Evolutionary conservation across 2,329 filamentous ascomycete genomes (phyloP).

Genomic region (Zymoseptoria passerinii): DNA sequence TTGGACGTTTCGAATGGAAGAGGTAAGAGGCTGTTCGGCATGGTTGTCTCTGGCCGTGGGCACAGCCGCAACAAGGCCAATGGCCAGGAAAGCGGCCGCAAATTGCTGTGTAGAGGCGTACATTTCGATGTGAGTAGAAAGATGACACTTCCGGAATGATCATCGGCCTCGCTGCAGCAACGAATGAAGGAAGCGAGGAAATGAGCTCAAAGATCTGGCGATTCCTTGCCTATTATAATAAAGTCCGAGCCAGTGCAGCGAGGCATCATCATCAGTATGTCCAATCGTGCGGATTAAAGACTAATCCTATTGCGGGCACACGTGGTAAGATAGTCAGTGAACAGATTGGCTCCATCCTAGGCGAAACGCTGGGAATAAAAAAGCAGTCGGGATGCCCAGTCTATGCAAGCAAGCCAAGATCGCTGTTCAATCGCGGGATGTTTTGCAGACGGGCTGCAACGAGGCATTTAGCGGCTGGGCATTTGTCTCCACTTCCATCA

Average conservation of each 20-base stretch:
- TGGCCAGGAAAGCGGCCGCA: background rate
- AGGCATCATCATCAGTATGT: background rate
- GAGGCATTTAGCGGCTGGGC: background rate
- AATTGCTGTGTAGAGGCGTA: background rate
- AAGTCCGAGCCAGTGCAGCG: background rate
- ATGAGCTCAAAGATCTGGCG: background rate
- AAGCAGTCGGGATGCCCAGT: background rate
- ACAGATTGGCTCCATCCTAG: background rate
- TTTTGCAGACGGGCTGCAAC: background rate
- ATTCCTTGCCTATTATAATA: background rate
- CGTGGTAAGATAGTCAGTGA: background rate
- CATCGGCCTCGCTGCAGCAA: background rate
- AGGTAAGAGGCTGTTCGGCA: background rate
- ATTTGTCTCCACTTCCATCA: background rate
- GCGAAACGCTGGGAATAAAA: background rate
- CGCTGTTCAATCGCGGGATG: background rate
- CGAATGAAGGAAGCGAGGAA: background rate
- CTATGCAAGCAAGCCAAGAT: background rate
- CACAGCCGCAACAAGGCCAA: background rate
- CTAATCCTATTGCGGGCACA: background rate
- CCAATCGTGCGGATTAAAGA: background rate
- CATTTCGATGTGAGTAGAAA: background rate
- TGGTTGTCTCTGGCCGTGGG: background rate
- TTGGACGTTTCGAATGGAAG: constrained; percentile 36
- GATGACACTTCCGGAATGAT: background rate